phyloP scores from a whole-genome alignment of 2,329 filamentous ascomycete species.

The Fusarium humuli region DNA sequence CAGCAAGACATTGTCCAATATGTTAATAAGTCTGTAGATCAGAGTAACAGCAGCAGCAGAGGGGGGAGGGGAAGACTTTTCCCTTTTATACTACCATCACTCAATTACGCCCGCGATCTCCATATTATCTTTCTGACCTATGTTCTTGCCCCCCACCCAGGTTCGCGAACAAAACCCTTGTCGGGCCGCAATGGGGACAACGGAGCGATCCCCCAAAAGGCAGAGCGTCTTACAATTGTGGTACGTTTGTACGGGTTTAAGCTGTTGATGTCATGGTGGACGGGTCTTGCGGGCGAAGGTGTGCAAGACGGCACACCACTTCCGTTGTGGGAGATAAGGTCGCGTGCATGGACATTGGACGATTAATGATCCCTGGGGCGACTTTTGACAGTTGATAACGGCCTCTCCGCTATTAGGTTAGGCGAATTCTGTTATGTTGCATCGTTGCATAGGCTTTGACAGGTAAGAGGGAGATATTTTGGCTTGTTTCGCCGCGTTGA shows the following conservation, averaged over 20 bases:
- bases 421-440: background rate
- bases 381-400: background rate
- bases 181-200: constrained; percentile 40
- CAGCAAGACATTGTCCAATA: constrained; percentile 35
- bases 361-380: constrained; percentile 1
- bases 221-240: constrained; percentile 27
- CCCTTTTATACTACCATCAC: constrained; percentile 22
- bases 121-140: constrained; percentile 11
- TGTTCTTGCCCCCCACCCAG: constrained; percentile 10
- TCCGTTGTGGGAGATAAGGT: constrained; percentile 31
- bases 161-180: constrained; percentile 10
- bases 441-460: background rate
- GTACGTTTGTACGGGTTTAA: constrained; percentile 25
- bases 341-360: constrained; percentile 24
- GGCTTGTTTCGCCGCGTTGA: background rate
- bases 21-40: background rate
- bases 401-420: constrained; percentile 1
- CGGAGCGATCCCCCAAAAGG: constrained; percentile 33
- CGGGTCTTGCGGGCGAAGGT: background rate
- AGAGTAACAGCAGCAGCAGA: background rate
- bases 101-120: constrained; percentile 9
- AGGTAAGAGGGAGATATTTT: too few species aligned
- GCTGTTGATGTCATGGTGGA: constrained; percentile 37
- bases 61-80: constrained; percentile 1
- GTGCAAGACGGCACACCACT: constrained; percentile 31